These are phyloP conservation scores for Haplosporangium sp. DNA, from an alignment of 371 early-diverging fungal genomes.

Conservation along the genomic window DNA sequence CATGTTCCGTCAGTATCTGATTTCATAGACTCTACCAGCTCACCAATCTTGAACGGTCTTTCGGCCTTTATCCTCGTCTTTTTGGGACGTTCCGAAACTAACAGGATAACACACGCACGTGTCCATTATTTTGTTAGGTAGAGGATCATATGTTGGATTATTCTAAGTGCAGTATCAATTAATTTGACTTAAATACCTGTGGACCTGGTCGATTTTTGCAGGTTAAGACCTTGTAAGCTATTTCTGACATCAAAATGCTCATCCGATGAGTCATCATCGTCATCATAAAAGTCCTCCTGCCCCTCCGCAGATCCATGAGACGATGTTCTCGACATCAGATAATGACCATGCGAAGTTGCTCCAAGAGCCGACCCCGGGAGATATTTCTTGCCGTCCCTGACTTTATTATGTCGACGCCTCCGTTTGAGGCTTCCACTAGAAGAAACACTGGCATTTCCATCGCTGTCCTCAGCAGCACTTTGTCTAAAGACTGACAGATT, in stretches of 20 bases:
- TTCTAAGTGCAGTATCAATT: neutral
- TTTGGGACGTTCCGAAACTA: constrained; percentile 29
- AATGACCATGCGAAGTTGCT: constrained; percentile 21
- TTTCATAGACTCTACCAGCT: constrained; percentile 54
- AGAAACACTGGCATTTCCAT: constrained; percentile 58
- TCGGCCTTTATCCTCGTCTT: constrained; percentile 38
- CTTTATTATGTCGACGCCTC: constrained; percentile 49
- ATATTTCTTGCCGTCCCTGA: constrained; percentile 29
- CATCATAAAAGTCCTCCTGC: constrained; percentile 39
- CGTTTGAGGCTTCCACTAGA: constrained; percentile 58
- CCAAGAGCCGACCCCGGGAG: constrained; percentile 40
- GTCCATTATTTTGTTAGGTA: neutral
- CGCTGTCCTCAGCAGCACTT: constrained; percentile 55
- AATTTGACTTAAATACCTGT: constrained; percentile 25
- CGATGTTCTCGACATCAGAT: constrained; percentile 25
- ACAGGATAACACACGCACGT: neutral
- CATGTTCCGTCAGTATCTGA: constrained; percentile 55
- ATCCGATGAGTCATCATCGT: constrained; percentile 46
- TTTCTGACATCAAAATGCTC: constrained; percentile 50
- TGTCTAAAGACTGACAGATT: constrained; percentile 51
- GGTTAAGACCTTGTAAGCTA: constrained; percentile 45
- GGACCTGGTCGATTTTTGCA: constrained; percentile 43
- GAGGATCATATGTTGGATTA: neutral
- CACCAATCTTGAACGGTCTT: constrained; percentile 56
- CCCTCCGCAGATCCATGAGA: constrained; percentile 43